A percentile compares a stretch with the other conserved stretches of the same genome.
Evolutionary conservation across 2,329 filamentous ascomycete species (phyloP).

Genomic region (Apiospora marii): DNA sequence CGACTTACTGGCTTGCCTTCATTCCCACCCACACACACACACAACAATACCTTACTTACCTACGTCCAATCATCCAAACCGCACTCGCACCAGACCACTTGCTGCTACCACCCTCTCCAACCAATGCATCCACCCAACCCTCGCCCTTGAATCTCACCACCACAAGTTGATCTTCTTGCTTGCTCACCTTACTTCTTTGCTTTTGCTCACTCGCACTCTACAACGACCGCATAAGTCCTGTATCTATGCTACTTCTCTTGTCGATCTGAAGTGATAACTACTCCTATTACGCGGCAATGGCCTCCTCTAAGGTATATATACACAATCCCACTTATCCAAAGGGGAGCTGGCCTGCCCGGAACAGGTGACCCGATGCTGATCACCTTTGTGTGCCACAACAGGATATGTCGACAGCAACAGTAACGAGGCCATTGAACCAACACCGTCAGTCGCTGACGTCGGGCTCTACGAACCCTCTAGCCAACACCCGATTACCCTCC

Average conservation of each 20-base stretch:
- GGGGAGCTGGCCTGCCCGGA: not conserved
- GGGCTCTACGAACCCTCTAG: conserved; percentile 63
- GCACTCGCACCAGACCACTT: conserved; percentile 21
- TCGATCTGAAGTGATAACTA: conserved; percentile 2
- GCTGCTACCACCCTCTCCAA: conserved; percentile 21
- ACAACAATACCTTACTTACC: not conserved
- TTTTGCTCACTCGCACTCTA: conserved; percentile 6
- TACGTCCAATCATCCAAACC: conserved; percentile 24
- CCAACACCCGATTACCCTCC: conserved; percentile 63
- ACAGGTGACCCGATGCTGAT: conserved; percentile 46
- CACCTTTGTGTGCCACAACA: conserved; percentile 37
- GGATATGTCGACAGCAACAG: conserved; percentile 57
- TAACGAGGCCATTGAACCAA: conserved; percentile 72
- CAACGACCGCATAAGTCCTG: not conserved
- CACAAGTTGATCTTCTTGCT: conserved; percentile 13
- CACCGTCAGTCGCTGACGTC: conserved; percentile 67
- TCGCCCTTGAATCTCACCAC: conserved; percentile 26
- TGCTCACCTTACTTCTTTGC: conserved; percentile 23
- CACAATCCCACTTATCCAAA: not conserved
- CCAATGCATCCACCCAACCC: conserved; percentile 27
- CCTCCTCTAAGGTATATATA: conserved; percentile 66
- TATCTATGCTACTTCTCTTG: conserved; percentile 11
- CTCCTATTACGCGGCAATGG: conserved; percentile 56
- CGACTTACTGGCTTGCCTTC: conserved; percentile 21
- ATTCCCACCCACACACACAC: conserved; percentile 26